phyloP scores from a whole-genome alignment of 2,329 filamentous ascomycete species.

The Pyricularia grisea region DNA sequence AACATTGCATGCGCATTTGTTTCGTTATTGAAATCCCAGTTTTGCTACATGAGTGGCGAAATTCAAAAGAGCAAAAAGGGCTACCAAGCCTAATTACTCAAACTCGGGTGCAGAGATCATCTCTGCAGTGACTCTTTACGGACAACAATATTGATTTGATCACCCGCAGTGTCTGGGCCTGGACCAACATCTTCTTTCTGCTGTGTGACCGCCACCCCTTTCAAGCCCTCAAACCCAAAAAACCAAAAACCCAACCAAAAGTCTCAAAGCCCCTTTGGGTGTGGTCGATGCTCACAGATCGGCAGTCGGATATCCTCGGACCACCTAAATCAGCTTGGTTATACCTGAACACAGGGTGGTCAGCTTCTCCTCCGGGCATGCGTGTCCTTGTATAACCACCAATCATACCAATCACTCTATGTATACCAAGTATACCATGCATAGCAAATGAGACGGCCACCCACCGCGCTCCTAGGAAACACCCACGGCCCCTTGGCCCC shows the following conservation, averaged over 20 bases:
- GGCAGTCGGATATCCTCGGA: neutral
- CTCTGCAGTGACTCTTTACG: neutral
- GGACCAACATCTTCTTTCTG: neutral
- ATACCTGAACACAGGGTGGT: neutral
- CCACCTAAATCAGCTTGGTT: neutral
- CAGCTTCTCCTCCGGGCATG: neutral
- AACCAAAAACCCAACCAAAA: neutral
- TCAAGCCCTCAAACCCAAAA: neutral
- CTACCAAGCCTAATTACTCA: neutral
- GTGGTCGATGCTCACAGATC: neutral
- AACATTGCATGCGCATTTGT: neutral
- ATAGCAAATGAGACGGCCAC: neutral
- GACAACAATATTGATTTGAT: neutral
- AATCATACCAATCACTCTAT: no score
- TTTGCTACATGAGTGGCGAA: neutral
- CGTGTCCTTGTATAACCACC: neutral
- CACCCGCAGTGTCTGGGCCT: neutral
- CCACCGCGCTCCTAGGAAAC: neutral
- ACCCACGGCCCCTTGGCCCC: no score
- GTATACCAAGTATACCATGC: no score
- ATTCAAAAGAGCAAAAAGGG: neutral
- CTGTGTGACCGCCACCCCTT: neutral
- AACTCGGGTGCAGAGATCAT: neutral
- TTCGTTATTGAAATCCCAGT: neutral
- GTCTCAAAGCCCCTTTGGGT: neutral